Evolutionary conservation across 75 land plant species (phyloP).

Genomic region (Cupressus sempervirens): DNA sequence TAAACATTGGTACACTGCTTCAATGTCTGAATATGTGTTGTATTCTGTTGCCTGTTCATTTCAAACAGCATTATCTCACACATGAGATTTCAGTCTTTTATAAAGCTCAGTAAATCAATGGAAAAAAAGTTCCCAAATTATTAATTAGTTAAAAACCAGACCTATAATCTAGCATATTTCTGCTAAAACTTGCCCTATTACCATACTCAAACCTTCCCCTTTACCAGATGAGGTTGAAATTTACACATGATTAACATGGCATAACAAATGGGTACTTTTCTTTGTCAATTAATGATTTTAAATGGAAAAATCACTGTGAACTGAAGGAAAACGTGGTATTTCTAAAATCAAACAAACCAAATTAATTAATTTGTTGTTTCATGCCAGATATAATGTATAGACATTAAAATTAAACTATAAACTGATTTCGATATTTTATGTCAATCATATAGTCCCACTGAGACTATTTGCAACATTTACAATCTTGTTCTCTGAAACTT

Average conservation of each 20-base stretch:
- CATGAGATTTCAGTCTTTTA: neutral
- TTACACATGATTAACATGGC: neutral
- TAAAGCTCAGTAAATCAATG: neutral
- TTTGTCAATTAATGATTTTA: neutral
- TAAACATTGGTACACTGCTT: constrained; percentile 86
- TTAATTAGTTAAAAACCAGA: neutral
- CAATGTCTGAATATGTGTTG: constrained; percentile 92
- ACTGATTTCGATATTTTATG: neutral
- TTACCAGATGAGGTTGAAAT: neutral
- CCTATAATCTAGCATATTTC: neutral
- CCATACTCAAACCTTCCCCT: neutral
- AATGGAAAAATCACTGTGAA: neutral
- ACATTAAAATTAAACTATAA: neutral
- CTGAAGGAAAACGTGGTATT: neutral
- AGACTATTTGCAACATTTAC: neutral
- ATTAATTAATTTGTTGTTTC: neutral
- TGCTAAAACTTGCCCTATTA: neutral
- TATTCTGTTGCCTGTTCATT: constrained; percentile 74
- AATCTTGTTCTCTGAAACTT: neutral
- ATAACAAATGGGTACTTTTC: neutral
- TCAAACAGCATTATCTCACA: constrained; percentile 5
- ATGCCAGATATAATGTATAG: neutral
- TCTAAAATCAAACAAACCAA: neutral
- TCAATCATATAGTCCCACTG: neutral
- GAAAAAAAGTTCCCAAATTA: neutral